Conservation (phyloP, 768 basidiomycete genomes). For the Podaxis pistillaris region DNA sequence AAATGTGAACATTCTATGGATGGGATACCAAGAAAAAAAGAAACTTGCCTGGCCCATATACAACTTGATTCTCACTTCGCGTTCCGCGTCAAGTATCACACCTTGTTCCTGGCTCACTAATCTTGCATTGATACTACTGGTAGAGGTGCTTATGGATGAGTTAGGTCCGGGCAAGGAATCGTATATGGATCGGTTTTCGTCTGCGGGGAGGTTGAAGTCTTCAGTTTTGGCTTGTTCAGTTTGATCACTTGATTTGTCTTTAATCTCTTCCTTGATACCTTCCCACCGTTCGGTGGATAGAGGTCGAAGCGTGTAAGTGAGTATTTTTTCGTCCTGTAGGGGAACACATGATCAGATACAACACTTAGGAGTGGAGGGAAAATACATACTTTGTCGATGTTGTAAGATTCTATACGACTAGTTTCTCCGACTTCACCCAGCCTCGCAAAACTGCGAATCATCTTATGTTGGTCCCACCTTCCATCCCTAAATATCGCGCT, state of each 20-base stretch:
- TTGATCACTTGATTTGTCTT: not conserved
- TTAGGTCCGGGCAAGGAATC: not conserved
- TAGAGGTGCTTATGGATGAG: not conserved
- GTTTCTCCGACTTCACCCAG: conserved; percentile 42
- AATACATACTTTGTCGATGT: conserved; percentile 32
- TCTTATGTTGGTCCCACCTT: conserved; percentile 72
- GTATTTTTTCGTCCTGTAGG: conserved; percentile 38
- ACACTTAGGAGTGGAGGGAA: not conserved
- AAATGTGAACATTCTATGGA: conserved; percentile 7
- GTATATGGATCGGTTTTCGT: not conserved
- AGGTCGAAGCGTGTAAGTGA: conserved; percentile 45
- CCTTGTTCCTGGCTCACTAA: conserved; percentile 28
- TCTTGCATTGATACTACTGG: not conserved
- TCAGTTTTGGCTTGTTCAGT: not conserved
- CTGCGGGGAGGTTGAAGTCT: not conserved
- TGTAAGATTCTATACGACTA: conserved; percentile 28
- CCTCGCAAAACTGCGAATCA: conserved; percentile 74
- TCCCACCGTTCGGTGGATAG: conserved; percentile 44
- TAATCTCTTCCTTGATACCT: conserved; percentile 34
- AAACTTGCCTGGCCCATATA: conserved; percentile 64
- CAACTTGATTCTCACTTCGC: conserved; percentile 70
- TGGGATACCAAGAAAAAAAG: not conserved
- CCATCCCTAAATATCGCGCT: conserved; percentile 47
- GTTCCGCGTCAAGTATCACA: conserved; percentile 58
- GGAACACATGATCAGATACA: conserved; percentile 1